Base-by-base conservation (phyloP, 1,284 basidiomycete genomes). In the Ustilago bromivora region DNA sequence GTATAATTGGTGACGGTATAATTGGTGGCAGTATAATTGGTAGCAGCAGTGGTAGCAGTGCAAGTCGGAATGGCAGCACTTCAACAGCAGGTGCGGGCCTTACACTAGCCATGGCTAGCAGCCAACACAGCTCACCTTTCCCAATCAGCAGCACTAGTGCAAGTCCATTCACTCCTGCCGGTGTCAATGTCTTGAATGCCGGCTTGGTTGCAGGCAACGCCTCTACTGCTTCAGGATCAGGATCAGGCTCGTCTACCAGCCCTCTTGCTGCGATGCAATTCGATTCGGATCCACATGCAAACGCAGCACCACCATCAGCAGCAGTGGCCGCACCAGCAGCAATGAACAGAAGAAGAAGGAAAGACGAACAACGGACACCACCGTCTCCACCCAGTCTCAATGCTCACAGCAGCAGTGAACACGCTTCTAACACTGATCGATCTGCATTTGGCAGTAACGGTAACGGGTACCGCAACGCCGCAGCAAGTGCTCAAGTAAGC, bases 71-170 rank as follows among this genome's bases (percentile, higher is more conserved):
- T 17, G 34, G 55, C n/a, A 64, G 62, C 41, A n/a, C 8, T 46
- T 54, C 57, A 35, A 19, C 35, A 10, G 56, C 49, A 35, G 52
- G 52, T 31, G 34, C 19, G 4, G 41, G 36, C 8, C 15, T n/a
- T 1, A 61, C 68, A 41, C 58, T 58, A 1, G 69, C 56, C 0
- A 34, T 71, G 12, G 59, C 13, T 10, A 64, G 35, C 57, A 72
- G 70, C 35, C 64, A 67, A 28, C 70, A 67, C 65, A 67, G 70
- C 57, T 67, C 70, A 36, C 70, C 70, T 3, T 64, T 64, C 19
- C 64, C 70, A n/a, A 40, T 64, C 32, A 63, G 64, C 65, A 67
- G 61, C 40, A 56, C 11, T 28, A 62, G 55, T 31, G 54, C 47
- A 19, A 66, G 64, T 28, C 70, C 65, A 3, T 67, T 60, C 23